phyloP scores from a whole-genome alignment of 345 rosid species.

The Carallia brachiata region DNA sequence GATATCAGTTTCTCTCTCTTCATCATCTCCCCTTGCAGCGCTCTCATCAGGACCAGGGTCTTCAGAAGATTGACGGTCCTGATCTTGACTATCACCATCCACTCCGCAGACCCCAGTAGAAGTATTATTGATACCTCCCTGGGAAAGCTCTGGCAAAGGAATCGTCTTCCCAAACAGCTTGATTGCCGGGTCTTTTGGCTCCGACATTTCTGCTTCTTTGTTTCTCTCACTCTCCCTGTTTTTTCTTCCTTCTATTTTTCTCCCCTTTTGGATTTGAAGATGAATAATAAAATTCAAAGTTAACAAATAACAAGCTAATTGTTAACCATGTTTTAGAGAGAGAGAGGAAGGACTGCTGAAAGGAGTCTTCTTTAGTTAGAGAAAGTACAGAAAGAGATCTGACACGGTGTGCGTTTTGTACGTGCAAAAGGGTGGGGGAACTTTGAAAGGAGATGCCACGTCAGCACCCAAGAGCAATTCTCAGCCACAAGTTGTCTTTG shows the following conservation, averaged over 20 bases:
- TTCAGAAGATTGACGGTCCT: slow-evolving; percentile 36
- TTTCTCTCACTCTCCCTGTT: not conserved
- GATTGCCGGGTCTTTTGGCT: slow-evolving; percentile 74
- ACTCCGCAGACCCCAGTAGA: not conserved
- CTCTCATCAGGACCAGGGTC: slow-evolving; percentile 32
- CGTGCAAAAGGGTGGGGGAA: slow-evolving; percentile 2
- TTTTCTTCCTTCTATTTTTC: not conserved
- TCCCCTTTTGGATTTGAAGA: not conserved
- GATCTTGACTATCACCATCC: slow-evolving; percentile 38
- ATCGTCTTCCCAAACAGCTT: slow-evolving; percentile 89
- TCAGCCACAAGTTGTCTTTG: slow-evolving; percentile 71
- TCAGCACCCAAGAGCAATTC: slow-evolving; percentile 38
- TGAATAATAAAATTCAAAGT: not conserved
- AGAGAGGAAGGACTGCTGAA: not conserved
- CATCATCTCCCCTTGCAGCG: slow-evolving; percentile 18
- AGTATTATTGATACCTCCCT: not conserved
- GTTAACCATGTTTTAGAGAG: not conserved
- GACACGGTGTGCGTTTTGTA: not conserved
- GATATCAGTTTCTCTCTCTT: slow-evolving; percentile 29
- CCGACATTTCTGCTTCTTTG: slow-evolving; percentile 50
- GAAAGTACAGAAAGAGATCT: not conserved
- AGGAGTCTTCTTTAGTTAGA: not conserved
- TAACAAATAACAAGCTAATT: not conserved
- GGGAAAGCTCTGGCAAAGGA: slow-evolving; percentile 55
- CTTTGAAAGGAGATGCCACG: slow-evolving; percentile 46